Conservation (phyloP, 208 protist genomes). For the Trypanosoma cruzi region DNA sequence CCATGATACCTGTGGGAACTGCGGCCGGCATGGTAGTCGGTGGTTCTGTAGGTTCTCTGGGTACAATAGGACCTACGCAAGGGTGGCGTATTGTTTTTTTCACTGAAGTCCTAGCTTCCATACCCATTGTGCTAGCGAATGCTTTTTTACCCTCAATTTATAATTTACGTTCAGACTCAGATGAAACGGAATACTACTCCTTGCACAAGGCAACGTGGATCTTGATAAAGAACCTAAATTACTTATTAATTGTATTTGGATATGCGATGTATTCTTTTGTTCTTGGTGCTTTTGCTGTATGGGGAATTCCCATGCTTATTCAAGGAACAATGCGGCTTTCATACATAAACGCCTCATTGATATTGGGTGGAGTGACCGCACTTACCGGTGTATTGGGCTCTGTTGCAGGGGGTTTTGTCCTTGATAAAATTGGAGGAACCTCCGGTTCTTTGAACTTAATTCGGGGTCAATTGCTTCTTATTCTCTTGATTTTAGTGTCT, state of each 20-base stretch:
- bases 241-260: conserved; percentile 68
- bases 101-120: conserved; percentile 40
- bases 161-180: conserved; percentile 20
- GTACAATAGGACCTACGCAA: conserved; percentile 14
- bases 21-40: conserved; percentile 74
- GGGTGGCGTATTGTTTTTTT: conserved; percentile 67
- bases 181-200: conserved; percentile 26
- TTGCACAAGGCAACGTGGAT: conserved; percentile 32
- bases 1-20: conserved; percentile 83
- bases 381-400: conserved; percentile 72
- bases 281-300: conserved; percentile 76
- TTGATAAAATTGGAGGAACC: conserved; percentile 78
- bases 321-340: conserved; percentile 61
- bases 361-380: conserved; percentile 66
- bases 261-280: conserved; percentile 89
- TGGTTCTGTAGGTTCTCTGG: conserved; percentile 46
- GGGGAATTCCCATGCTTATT: conserved; percentile 78
- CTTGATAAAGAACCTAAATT: conserved; percentile 61
- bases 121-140: conserved; percentile 48
- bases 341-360: conserved; percentile 37
- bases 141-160: conserved; percentile 43
- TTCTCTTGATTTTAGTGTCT: conserved; percentile 45
- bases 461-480: conserved; percentile 61
- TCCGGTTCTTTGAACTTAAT: conserved; percentile 35
- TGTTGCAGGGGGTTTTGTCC: conserved; percentile 49